These are phyloP conservation scores for Aspergillus calidoustus DNA, from an alignment of 2,329 filamentous ascomycete genomes.

Conservation along the genomic window DNA sequence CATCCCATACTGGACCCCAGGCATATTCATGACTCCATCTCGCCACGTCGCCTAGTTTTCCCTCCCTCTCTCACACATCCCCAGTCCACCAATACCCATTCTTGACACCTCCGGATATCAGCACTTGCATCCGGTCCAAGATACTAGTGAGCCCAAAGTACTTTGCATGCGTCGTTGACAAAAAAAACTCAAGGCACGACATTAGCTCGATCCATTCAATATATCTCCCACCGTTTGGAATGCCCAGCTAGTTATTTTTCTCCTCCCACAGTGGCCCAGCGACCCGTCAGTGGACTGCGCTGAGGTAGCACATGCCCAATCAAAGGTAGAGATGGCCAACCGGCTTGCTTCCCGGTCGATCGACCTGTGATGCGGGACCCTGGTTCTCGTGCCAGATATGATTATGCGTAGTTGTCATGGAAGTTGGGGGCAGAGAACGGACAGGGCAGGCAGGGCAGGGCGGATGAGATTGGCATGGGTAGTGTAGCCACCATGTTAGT, in stretches of 20 bases:
- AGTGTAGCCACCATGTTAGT: background rate
- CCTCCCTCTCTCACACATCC: background rate
- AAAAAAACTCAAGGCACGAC: background rate
- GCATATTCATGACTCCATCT: background rate
- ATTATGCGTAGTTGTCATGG: background rate
- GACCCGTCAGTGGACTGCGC: background rate
- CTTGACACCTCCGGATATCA: conserved; percentile 2
- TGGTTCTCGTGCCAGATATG: conserved; percentile 5
- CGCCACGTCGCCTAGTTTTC: conserved; percentile 1
- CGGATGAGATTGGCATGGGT: background rate
- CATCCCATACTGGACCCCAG: background rate
- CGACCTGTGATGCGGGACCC: conserved; percentile 2
- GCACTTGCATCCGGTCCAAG: background rate
- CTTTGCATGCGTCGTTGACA: background rate
- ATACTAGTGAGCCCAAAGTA: background rate
- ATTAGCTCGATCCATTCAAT: background rate
- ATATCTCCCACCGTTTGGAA: background rate
- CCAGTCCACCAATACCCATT: background rate
- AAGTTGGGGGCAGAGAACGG: background rate
- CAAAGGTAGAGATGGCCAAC: conserved; percentile 7
- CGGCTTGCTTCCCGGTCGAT: conserved; percentile 15
- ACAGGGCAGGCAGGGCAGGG: background rate
- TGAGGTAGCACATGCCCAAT: conserved; percentile 8
- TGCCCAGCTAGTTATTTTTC: background rate
- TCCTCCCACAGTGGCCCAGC: background rate